Evolutionary conservation across 2,329 filamentous ascomycete genomes (phyloP).

Genomic region (Pseudogymnoascus sp.): DNA sequence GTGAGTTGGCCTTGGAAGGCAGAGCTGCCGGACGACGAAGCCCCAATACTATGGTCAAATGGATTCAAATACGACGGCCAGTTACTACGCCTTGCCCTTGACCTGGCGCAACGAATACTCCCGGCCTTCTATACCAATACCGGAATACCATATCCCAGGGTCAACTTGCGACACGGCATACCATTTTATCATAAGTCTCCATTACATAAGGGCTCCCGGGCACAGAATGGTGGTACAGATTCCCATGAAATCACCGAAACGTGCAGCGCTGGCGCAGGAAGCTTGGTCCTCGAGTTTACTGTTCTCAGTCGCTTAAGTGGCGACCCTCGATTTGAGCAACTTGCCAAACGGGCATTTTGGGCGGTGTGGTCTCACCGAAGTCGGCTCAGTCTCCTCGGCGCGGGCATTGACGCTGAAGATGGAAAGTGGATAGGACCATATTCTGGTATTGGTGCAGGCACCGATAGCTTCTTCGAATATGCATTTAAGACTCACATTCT

Average conservation of each 20-base stretch:
- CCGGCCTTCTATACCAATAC: constrained; percentile 89
- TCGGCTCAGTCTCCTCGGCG: constrained; percentile 77
- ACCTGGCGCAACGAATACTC: constrained; percentile 73
- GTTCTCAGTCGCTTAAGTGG: constrained; percentile 82
- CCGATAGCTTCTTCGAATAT: constrained; percentile 98
- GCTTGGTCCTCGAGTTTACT: constrained; percentile 86
- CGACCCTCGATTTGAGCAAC: constrained; percentile 77
- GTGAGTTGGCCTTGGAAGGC: constrained; percentile 17
- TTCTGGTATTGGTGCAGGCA: constrained; percentile 90
- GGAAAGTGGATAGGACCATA: constrained; percentile 83
- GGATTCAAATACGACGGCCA: constrained; percentile 83
- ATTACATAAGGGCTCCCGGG: constrained; percentile 50
- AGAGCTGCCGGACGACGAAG: constrained; percentile 35
- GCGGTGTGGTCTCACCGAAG: constrained; percentile 88
- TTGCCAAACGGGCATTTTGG: constrained; percentile 91
- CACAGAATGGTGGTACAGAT: constrained; percentile 30
- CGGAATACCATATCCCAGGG: constrained; percentile 86
- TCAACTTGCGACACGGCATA: constrained; percentile 84
- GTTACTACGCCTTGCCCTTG: constrained; percentile 76
- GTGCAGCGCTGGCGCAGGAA: constrained; percentile 94
- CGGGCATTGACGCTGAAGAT: constrained; percentile 84
- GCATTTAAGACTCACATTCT: constrained; percentile 89
- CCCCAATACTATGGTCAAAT: constrained; percentile 62
- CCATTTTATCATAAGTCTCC: constrained; percentile 88
- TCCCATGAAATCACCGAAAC: constrained; percentile 77